Base-by-base conservation (phyloP, 2,329 filamentous ascomycete species). In the Trichophyton equinum region DNA sequence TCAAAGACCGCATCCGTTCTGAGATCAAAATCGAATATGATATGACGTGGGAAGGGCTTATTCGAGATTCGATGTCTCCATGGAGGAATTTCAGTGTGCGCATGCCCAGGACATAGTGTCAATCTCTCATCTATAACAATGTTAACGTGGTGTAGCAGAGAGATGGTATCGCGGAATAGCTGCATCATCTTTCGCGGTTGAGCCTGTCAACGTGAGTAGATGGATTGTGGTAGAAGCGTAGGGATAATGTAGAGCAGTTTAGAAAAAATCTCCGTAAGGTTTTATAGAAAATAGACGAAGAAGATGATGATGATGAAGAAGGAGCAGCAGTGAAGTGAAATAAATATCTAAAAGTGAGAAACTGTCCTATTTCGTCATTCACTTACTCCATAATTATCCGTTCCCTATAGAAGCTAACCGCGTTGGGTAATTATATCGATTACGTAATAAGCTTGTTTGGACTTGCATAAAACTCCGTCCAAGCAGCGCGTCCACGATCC, bases 11-110 rank as follows among this genome's bases (percentile, higher is more conserved):
- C 7, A 11, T 44, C 47, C 11, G 22, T 44, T 3, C 27, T 22
- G 7, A 60, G 9, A 7, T 60, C 59, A 57, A 60, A 60, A 13
- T 51, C 47, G 18, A 60, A 15, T 18, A 57, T 60, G 15, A 60
- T 47, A n/a, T 56, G 59, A 8, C 59, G 59, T 15, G 59, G 58
- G 36, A 38, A 30, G 1, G 40, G 42, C 6, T 15, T 42, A 20
- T 13, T 11, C 2, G 47, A 15, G 18, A 36, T 11, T n/a, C 36
- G 44, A 15, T n/a, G 22, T 30, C 49, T 55, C 49, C 49, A 55
- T 18, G 49, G 49, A 11, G 49, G 49, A 18, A 27, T 27, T 3
- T 30, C 33, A n/a, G 27, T 15, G 13, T 55, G 49, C 2, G 11
- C 27, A 20, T 55, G 49, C 4, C 49, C n/a, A 36, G 49, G 30